phyloP scores from a whole-genome alignment of 1,284 basidiomycete genomes.

The Tilletiopsis washingtonensis region DNA sequence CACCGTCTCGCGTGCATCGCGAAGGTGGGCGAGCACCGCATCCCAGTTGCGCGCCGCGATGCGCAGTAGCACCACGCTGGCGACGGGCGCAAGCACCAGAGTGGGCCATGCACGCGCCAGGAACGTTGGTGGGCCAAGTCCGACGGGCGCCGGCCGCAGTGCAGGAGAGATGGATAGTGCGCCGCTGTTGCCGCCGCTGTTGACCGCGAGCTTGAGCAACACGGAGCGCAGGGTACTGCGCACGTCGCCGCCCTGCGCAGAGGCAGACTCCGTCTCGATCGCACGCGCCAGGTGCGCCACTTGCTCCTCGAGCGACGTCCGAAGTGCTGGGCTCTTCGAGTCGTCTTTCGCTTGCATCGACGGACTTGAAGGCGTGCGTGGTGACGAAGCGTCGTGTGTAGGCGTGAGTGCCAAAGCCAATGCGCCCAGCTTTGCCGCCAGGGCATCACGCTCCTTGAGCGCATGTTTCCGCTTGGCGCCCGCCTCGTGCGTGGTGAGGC shows the following conservation, averaged over 20 bases:
- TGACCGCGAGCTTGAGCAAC: background rate
- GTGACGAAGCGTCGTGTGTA: background rate
- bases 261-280: background rate
- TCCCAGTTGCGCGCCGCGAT: conserved; percentile 29
- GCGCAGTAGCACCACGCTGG: conserved; percentile 14
- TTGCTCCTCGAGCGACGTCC: background rate
- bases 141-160: background rate
- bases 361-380: background rate
- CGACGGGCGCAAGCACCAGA: conserved; percentile 29
- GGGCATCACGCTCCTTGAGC: conserved; percentile 16
- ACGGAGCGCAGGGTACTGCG: too few species aligned
- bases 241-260: background rate
- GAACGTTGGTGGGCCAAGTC: conserved; percentile 18
- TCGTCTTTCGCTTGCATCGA: background rate
- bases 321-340: background rate
- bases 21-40: conserved; percentile 48
- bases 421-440: conserved; percentile 23
- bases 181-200: background rate
- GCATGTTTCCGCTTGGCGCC: conserved; percentile 23
- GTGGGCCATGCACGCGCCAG: conserved; percentile 34
- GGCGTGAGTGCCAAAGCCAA: conserved; percentile 1
- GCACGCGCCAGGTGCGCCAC: conserved; percentile 1
- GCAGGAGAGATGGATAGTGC: background rate
- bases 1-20: conserved; percentile 63
- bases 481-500: conserved; percentile 26